Evolutionary conservation across 2,329 filamentous ascomycete genomes (phyloP), one percentile per base, ranked within the genome.

Genomic region (Chaetomium sp.): DNA sequence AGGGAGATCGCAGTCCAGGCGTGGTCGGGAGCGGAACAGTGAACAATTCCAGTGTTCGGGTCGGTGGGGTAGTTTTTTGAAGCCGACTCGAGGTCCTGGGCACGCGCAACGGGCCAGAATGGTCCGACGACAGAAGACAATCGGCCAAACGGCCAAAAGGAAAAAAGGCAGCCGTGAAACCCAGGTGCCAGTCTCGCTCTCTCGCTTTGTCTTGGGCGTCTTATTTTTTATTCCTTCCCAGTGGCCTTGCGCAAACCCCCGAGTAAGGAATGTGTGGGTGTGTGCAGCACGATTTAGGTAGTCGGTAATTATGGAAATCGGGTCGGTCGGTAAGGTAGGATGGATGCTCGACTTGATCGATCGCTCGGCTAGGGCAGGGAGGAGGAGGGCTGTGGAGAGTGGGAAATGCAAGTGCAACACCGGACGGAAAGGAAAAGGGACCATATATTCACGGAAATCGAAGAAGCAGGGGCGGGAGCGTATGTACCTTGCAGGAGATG

Each of bases 401-500:
- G 11, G 19, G 10, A 35, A 46, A 46, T 11, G 40, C 19, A 52
- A 14, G 34, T 37, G 48, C 27, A 34, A 32, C 6, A 52, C 38
- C 9, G 27, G 34, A 14, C 51, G 36, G 49, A n/a, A 45, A 37
- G n/a, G 36, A 44, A 52, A 36, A 36, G 38, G 9, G 41, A 12
- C 36, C 34, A 55, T 6, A 12, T 43, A 44, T 33, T 7, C 32
- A 27, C 19, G 19, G 19, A 27, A 6, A 8, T 6, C 6, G 38
- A 5, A 34, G 19, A 41, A 43, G 40, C 11, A 19, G 48, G 32
- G 49, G 45, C 37, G 46, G n/a, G 46, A 27, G 19, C 3, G 19
- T 27, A 2, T 51, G 53, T 60, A 60, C 58, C 58, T 60, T 54
- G 56, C 7, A 19, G 52, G 37, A 14, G 53, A 37, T 44, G 57